A percentile compares a stretch with the other conserved stretches of the same genome.
Evolutionary conservation across 495 filamentous ascomycete genomes (phyloP).

Genomic region (Lophiotrema nucula): DNA sequence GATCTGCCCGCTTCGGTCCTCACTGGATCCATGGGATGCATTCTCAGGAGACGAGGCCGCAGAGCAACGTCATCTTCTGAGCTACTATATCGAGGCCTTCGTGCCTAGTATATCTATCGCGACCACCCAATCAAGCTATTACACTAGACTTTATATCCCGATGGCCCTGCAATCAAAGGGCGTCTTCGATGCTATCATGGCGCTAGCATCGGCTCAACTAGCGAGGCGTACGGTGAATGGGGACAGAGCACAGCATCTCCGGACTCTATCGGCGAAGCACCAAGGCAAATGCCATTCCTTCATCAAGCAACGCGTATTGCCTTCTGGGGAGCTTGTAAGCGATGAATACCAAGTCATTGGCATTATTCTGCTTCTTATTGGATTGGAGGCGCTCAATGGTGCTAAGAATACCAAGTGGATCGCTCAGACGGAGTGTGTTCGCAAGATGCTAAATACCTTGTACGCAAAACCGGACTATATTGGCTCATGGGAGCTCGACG

Average conservation of each 20-base stretch:
- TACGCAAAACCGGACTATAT: background rate
- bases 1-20: background rate
- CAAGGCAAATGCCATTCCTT: conserved; percentile 21
- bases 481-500: conserved; percentile 17
- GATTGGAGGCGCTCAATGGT: conserved; percentile 29
- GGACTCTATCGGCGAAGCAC: conserved; percentile 16
- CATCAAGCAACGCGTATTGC: conserved; percentile 12
- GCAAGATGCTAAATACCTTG: conserved; percentile 13
- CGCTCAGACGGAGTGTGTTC: conserved; percentile 15
- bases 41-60: conserved; percentile 1
- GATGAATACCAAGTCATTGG: conserved; percentile 24
- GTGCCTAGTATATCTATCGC: conserved; percentile 31
- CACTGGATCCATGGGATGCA: conserved; percentile 19
- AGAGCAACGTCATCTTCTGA: conserved; percentile 16
- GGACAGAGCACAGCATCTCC: conserved; percentile 24
- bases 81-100: conserved; percentile 24
- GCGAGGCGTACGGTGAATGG: conserved; percentile 12
- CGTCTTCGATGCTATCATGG: conserved; percentile 28
- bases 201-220: conserved; percentile 27
- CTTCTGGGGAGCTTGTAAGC: conserved; percentile 3
- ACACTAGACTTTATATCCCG: conserved; percentile 27
- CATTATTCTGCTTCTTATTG: conserved; percentile 24
- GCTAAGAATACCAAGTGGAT: conserved; percentile 20
- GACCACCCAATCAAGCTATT: conserved; percentile 23
- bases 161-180: conserved; percentile 24